Evolutionary conservation across 202 grass and related monocot species (phyloP).

Genomic region (Brachypodium distachyon): DNA sequence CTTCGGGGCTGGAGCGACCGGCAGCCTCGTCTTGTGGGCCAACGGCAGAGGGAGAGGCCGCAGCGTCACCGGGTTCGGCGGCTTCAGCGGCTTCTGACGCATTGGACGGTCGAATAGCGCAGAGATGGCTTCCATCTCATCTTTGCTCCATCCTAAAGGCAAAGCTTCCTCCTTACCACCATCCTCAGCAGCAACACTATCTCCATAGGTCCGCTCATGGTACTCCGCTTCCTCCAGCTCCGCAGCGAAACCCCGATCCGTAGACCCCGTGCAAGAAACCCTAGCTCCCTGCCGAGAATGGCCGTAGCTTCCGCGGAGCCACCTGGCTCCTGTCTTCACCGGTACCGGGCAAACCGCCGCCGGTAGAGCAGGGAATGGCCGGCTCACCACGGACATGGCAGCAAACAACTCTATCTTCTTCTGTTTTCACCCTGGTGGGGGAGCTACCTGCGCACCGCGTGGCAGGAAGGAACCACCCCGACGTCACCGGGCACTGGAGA

Average conservation of each 20-base stretch:
- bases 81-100: slow-evolving; percentile 22
- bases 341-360: neutral
- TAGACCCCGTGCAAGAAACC: neutral
- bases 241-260: neutral
- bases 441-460: neutral
- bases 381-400: neutral
- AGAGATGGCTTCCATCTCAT: slow-evolving; percentile 73
- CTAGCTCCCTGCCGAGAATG: neutral
- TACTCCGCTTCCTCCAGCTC: neutral
- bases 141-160: slow-evolving; percentile 43
- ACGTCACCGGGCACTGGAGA: neutral
- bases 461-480: neutral
- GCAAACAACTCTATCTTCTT: too few relatives aligned
- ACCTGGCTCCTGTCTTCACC: neutral
- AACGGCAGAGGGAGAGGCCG: slow-evolving; percentile 39
- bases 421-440: too few relatives aligned
- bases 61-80: slow-evolving; percentile 16
- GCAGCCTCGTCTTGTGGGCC: slow-evolving; percentile 40
- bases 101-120: slow-evolving; percentile 68
- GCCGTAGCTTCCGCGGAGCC: neutral
- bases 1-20: slow-evolving; percentile 35
- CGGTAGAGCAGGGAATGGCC: neutral
- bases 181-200: neutral
- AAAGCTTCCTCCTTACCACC: neutral
- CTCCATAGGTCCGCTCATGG: neutral